These are phyloP conservation scores for Blastomyces gilchristii DNA, from an alignment of 2,329 filamentous ascomycete genomes.

Conservation along the genomic window DNA sequence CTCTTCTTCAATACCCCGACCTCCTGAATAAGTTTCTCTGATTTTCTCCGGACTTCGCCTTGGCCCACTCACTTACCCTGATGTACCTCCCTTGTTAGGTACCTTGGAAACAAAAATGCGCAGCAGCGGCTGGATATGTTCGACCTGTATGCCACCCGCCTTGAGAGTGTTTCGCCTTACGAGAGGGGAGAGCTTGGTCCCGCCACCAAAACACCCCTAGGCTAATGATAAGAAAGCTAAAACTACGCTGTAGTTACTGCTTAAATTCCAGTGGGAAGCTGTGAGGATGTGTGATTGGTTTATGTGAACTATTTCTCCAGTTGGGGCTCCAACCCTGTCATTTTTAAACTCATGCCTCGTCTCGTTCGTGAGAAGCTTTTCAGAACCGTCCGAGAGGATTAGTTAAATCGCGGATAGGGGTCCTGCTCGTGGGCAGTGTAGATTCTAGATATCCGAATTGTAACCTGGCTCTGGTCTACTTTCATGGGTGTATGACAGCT, in stretches of 20 bases:
- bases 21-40: neutral
- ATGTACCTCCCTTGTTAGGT: neutral
- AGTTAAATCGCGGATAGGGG: neutral
- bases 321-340: too few species aligned
- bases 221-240: neutral
- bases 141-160: neutral
- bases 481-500: neutral
- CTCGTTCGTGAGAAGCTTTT: neutral
- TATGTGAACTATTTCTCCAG: too few species aligned
- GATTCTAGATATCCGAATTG: neutral
- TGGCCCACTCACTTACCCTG: neutral
- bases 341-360: neutral
- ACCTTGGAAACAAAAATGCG: neutral
- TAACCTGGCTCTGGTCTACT: neutral
- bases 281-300: neutral
- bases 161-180: neutral
- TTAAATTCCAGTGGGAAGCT: neutral
- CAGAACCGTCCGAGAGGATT: neutral
- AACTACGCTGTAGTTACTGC: neutral
- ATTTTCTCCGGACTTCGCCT: neutral
- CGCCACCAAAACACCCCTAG: neutral
- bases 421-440: neutral
- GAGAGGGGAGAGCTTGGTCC: neutral
- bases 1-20: neutral
- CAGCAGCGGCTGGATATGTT: neutral